Base-by-base conservation (phyloP, 73 alveolate genomes). In the Diophrys sp. region DNA sequence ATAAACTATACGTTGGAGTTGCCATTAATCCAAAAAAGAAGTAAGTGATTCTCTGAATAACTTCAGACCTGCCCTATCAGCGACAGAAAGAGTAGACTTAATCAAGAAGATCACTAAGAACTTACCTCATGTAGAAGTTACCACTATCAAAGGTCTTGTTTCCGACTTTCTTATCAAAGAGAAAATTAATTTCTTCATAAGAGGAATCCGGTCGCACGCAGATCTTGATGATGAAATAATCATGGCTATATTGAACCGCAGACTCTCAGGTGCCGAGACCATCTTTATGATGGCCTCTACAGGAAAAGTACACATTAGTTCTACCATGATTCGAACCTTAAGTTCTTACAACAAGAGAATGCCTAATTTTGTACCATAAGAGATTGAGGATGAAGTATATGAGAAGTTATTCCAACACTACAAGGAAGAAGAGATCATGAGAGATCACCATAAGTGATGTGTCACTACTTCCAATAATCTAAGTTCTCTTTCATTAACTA, bases 371-470 rank as follows among this genome's bases (percentile, higher is more conserved):
- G 87, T 84, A n/a, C 91, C 91, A 0, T 72, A 33, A 33, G 87
- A 77, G 53, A 84, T 84, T 30, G 91, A 84, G 32, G 87, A 78
- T 8, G 91, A 84, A 71, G 91, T 84, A 30, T 84, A 77, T 54
- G 29, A 33, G 2, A 80, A 71, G n/a, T 31, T 84, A 31, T 84
- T 84, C 56, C 73, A 84, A 14, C n/a, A n/a, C n/a, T n/a, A n/a
- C n/a, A n/a, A n/a, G n/a, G n/a, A n/a, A n/a, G n/a, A n/a, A 33
- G n/a, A 24, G 71, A 71, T 73, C 29, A 53, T 32, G 72, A 71
- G 26, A 73, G 57, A 26, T 79, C 73, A 53, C 67, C 23, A 8
- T 53, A 53, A 53, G 8, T 53, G 24, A 53, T 53, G 24, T 53
- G 8, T 62, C 72, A 62, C 5, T 44, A 11, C 62, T 44, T 44